A percentile compares a stretch with the other conserved stretches of the same genome.
phyloP scores from a whole-genome alignment of 805 yeast species.

The Candida orba region DNA sequence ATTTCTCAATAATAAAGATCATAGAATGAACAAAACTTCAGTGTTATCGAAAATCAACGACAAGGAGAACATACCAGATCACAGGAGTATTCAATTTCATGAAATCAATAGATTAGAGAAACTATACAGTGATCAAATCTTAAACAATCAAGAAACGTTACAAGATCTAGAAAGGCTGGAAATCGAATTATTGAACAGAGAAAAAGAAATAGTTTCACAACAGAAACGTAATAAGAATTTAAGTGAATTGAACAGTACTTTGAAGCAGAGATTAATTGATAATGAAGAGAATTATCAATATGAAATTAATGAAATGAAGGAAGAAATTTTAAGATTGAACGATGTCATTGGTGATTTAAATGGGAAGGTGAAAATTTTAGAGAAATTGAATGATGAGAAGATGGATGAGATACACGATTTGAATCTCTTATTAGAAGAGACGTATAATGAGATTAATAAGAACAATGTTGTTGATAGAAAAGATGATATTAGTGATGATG shows the following conservation, averaged over 20 bases:
- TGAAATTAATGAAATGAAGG: slow-evolving; percentile 7
- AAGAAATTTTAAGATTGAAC: neutral
- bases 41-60: neutral
- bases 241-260: slow-evolving; percentile 8
- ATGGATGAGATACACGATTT: slow-evolving; percentile 13
- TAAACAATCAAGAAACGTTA: slow-evolving; percentile 24
- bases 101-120: slow-evolving; percentile 11
- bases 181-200: slow-evolving; percentile 25
- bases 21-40: neutral
- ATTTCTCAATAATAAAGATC: too few relatives aligned
- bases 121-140: slow-evolving; percentile 16
- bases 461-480: slow-evolving; percentile 8
- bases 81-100: neutral
- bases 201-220: slow-evolving; percentile 13
- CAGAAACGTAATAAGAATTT: slow-evolving; percentile 7
- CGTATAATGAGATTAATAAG: neutral
- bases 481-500: neutral
- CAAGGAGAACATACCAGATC: slow-evolving; percentile 6
- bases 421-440: slow-evolving; percentile 14
- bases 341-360: neutral
- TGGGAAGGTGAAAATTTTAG: slow-evolving; percentile 6
- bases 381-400: slow-evolving; percentile 3
- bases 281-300: slow-evolving; percentile 11
- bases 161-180: slow-evolving; percentile 32
- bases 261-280: slow-evolving; percentile 14